These are phyloP conservation scores for Trichoderma citrinoviride DNA, from an alignment of 2,329 filamentous ascomycete species.

Conservation along the genomic window DNA sequence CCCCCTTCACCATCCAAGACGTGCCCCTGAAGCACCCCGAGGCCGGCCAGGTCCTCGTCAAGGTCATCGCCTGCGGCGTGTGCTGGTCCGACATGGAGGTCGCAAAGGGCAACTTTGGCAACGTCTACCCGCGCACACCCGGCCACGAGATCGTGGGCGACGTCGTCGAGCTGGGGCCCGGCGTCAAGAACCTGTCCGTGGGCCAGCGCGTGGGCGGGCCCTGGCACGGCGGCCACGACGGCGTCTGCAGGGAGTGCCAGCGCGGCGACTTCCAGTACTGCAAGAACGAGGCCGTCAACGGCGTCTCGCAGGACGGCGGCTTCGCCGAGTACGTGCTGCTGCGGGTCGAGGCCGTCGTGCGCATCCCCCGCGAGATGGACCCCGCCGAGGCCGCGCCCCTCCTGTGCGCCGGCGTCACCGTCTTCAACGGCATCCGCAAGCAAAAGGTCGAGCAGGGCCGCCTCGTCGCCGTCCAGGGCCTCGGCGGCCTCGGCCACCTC, in stretches of 20 bases:
- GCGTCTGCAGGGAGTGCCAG: conserved; percentile 60
- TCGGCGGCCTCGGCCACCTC: conserved; percentile 74
- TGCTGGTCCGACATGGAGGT: conserved; percentile 61
- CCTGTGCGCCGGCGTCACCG: conserved; percentile 64
- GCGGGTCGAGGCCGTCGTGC: conserved; percentile 58
- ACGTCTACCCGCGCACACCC: conserved; percentile 57
- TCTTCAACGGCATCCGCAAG: conserved; percentile 59
- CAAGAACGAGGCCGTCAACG: conserved; percentile 60
- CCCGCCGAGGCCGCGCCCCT: conserved; percentile 56
- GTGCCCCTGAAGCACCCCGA: conserved; percentile 56
- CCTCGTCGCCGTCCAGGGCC: conserved; percentile 61
- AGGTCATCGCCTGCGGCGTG: conserved; percentile 69
- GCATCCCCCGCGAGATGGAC: conserved; percentile 52
- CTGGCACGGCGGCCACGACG: conserved; percentile 54
- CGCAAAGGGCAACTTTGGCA: conserved; percentile 50
- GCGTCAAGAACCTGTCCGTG: conserved; percentile 54
- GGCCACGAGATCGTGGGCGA: conserved; percentile 71
- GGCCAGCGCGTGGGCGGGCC: conserved; percentile 62
- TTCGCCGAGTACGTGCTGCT: conserved; percentile 64
- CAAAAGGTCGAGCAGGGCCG: conserved; percentile 51
- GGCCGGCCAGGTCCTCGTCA: conserved; percentile 62
- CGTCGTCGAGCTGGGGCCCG: conserved; percentile 57
- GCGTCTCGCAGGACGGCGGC: conserved; percentile 64
- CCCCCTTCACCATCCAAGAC: conserved; percentile 57
- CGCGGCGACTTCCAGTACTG: conserved; percentile 68